A percentile compares a stretch with the other conserved stretches of the same genome.
Evolutionary conservation across 2,329 filamentous ascomycete genomes (phyloP).

Genomic region (Ceratocystis cacaofunesta): DNA sequence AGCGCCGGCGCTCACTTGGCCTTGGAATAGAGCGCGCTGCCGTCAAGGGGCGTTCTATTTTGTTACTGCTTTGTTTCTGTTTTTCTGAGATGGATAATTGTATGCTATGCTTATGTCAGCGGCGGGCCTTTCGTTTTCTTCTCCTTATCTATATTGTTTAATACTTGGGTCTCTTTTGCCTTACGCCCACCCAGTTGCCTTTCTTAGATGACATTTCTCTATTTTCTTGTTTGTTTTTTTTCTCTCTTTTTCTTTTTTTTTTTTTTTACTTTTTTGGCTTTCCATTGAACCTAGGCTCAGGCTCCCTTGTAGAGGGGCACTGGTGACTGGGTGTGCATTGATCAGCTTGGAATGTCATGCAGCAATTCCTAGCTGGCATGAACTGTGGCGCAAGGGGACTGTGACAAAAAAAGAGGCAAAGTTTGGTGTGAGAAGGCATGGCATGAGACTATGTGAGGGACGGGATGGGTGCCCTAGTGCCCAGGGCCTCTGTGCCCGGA

Average conservation of each 20-base stretch:
- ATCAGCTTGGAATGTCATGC: neutral
- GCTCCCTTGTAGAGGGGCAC: neutral
- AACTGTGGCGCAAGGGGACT: neutral
- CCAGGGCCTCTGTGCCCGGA: neutral
- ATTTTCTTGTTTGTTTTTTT: neutral
- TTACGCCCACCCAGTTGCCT: neutral
- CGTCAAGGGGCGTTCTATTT: neutral
- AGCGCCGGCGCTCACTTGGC: neutral
- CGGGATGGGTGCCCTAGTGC: neutral
- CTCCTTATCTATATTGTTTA: neutral
- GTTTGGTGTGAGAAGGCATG: neutral
- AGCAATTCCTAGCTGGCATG: slow-evolving; percentile 5
- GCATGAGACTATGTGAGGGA: neutral
- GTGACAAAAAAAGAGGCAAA: neutral
- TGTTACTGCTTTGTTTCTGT: neutral
- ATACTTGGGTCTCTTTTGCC: neutral
- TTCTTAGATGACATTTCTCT: neutral
- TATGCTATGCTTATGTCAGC: slow-evolving; percentile 5
- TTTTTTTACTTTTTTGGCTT: too few relatives aligned
- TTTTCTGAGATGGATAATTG: neutral
- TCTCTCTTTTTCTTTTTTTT: neutral
- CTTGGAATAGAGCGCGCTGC: neutral
- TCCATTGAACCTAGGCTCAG: neutral
- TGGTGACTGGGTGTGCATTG: neutral
- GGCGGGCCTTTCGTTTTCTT: neutral